phyloP scores from a whole-genome alignment of 805 yeast species.

The Barnettozyma vustinii region DNA sequence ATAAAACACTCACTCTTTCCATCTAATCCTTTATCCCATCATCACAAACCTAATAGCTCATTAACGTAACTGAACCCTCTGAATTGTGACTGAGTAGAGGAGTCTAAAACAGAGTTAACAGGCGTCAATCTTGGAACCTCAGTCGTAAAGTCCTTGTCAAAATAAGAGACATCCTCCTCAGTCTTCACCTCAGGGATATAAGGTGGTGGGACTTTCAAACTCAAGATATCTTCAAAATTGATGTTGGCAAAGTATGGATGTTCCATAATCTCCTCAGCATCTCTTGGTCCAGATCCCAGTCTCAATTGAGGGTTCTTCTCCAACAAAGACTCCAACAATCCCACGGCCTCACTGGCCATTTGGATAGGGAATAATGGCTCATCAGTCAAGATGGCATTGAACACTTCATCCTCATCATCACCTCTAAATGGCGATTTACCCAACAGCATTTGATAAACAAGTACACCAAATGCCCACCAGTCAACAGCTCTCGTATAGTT shows the following conservation, averaged over 20 bases:
- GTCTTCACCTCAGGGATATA: conserved; percentile 81
- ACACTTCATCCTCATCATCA: conserved; percentile 94
- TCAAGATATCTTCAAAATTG: conserved; percentile 79
- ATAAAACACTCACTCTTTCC: background rate
- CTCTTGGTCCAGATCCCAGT: conserved; percentile 81
- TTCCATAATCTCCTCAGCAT: conserved; percentile 90
- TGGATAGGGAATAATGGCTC: conserved; percentile 96
- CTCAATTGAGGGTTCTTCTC: conserved; percentile 85
- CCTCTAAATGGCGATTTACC: conserved; percentile 98
- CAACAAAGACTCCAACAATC: conserved; percentile 82
- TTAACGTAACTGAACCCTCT: conserved; percentile 91
- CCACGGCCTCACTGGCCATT: conserved; percentile 96
- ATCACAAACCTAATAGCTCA: conserved; percentile 39
- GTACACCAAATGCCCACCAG: conserved; percentile 99
- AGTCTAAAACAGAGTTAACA: conserved; percentile 78
- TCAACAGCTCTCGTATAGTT: conserved; percentile 92
- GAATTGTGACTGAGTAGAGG: conserved; percentile 92
- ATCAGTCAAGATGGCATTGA: conserved; percentile 92
- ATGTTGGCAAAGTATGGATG: conserved; percentile 92
- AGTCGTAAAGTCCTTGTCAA: conserved; percentile 90
- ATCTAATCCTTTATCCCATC: background rate
- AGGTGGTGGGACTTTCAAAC: conserved; percentile 76
- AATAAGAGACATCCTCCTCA: conserved; percentile 87
- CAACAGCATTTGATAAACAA: conserved; percentile 90
- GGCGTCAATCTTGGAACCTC: conserved; percentile 96